Conservation (phyloP, 106 monocot genomes). For the Chionographis japonica region DNA sequence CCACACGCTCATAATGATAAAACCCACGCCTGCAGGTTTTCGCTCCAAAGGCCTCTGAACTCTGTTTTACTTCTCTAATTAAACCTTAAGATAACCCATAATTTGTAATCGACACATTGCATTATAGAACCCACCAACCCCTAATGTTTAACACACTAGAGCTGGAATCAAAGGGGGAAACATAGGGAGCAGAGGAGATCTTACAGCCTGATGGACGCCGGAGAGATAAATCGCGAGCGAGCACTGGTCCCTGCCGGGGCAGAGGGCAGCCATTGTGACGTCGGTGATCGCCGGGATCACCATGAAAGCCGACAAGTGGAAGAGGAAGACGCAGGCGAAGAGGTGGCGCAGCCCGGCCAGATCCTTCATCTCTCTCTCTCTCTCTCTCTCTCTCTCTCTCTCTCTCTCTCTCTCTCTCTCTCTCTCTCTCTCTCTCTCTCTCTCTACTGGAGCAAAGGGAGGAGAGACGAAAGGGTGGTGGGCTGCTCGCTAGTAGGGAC, state of each 20-base stretch:
- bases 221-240: slow-evolving; percentile 86
- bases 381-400: slow-evolving; percentile 4
- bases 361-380: slow-evolving; percentile 42
- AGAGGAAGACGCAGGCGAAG: slow-evolving; percentile 67
- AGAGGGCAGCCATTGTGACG: slow-evolving; percentile 73
- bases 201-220: slow-evolving; percentile 81
- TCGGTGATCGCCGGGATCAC: slow-evolving; percentile 84
- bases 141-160: too few species aligned
- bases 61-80: too few species aligned
- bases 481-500: not conserved
- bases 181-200: not conserved
- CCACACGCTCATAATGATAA: too few species aligned
- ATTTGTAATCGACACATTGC: too few species aligned
- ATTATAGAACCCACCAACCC: too few species aligned
- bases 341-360: slow-evolving; percentile 48
- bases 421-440: too few species aligned
- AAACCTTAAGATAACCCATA: too few species aligned
- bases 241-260: slow-evolving; percentile 76
- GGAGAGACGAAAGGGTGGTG: not conserved
- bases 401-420: slow-evolving; percentile 1
- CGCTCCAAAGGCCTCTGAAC: too few species aligned
- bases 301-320: slow-evolving; percentile 65
- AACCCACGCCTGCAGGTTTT: too few species aligned
- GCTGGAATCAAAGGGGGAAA: not conserved
- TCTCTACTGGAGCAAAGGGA: not conserved